Evolutionary conservation across 345 rosid species (phyloP).

Genomic region (Melaleuca alternifolia): DNA sequence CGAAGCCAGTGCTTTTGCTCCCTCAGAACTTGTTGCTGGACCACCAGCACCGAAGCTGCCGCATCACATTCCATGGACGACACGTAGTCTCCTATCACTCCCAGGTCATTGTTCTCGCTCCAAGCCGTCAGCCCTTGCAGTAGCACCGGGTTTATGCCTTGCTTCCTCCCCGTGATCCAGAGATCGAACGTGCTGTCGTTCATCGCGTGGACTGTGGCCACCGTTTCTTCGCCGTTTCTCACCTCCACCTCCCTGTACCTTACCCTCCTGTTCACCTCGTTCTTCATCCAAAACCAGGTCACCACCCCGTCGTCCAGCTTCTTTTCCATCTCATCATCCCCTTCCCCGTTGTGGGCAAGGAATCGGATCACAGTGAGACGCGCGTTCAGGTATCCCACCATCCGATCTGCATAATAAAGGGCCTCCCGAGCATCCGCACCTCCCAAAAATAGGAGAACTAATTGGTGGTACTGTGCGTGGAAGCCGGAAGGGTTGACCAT

Average conservation of each 20-base stretch:
- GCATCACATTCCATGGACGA: constrained; percentile 36
- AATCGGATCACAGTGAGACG: constrained; percentile 40
- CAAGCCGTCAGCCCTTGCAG: constrained; percentile 50
- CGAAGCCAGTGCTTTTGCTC: neutral
- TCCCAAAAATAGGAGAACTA: constrained; percentile 48
- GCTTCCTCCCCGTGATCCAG: constrained; percentile 67
- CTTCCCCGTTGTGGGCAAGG: constrained; percentile 33
- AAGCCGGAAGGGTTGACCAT: neutral
- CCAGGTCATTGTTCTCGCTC: constrained; percentile 46
- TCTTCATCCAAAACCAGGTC: constrained; percentile 71
- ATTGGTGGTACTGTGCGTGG: constrained; percentile 3
- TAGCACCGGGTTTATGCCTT: constrained; percentile 48
- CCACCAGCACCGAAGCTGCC: constrained; percentile 50
- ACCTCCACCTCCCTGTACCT: constrained; percentile 55
- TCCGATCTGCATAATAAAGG: constrained; percentile 42
- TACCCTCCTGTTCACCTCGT: constrained; percentile 44
- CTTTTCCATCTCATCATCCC: constrained; percentile 55
- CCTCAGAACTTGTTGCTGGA: constrained; percentile 63
- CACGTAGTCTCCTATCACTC: constrained; percentile 53
- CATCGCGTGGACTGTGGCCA: constrained; percentile 49
- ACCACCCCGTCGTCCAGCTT: constrained; percentile 70
- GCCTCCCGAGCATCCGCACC: constrained; percentile 83
- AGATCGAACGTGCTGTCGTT: constrained; percentile 35
- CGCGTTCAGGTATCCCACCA: constrained; percentile 35
- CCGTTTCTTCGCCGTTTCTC: constrained; percentile 53